Conservation (phyloP, 257 asterid species). For the Solanum peruvianum region DNA sequence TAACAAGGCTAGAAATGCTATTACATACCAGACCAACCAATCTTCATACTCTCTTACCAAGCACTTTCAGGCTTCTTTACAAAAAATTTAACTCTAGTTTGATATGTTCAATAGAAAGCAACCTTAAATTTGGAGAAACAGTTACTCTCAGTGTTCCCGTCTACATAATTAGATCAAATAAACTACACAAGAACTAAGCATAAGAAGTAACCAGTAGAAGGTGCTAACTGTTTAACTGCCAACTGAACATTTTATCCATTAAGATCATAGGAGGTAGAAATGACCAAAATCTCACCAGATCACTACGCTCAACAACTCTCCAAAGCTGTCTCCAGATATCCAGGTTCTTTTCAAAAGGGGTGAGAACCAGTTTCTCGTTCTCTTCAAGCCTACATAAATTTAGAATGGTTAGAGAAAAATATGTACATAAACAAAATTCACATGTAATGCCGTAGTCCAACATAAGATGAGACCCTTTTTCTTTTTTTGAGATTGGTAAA, state of each 20-base stretch:
- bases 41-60: neutral
- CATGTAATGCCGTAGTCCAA: neutral
- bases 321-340: slow-evolving; percentile 99
- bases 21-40: neutral
- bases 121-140: neutral
- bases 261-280: neutral
- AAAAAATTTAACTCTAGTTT: neutral
- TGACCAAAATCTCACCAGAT: slow-evolving; percentile 54
- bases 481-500: neutral
- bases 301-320: slow-evolving; percentile 99
- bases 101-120: neutral
- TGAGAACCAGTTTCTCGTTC: slow-evolving; percentile 81
- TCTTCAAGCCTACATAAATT: slow-evolving; percentile 73
- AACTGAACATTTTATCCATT: neutral
- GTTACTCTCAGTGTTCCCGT: neutral
- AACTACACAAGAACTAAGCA: neutral
- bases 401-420: neutral
- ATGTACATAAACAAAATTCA: neutral
- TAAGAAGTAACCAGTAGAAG: neutral
- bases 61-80: neutral
- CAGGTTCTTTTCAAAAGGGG: slow-evolving; percentile 96
- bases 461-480: neutral
- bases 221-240: neutral
- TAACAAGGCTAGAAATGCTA: neutral
- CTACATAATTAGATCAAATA: neutral